Base-by-base conservation (phyloP, 2,329 filamentous ascomycete genomes). In the Venturia effusa region DNA sequence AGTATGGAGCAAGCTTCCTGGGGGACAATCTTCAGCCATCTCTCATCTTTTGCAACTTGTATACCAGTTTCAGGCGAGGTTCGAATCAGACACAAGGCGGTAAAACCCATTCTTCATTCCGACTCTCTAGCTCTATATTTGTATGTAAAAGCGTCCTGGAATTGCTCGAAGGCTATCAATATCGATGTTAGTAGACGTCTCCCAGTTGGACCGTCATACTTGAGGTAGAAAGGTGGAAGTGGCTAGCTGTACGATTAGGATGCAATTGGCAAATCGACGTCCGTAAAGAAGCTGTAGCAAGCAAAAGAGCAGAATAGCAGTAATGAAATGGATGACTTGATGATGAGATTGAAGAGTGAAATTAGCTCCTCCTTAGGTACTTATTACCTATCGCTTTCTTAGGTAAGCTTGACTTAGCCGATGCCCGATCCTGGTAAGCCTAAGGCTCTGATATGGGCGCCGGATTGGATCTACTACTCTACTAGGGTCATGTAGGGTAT, bases 371-470 rank as follows among this genome's bases (percentile, higher is more conserved):
- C 45, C 40, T 19, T 41, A 19, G 40, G 1, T 19, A 41, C n/a
- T 41, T n/a, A n/a, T n/a, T n/a, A n/a, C n/a, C n/a, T 45, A 13
- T 57, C 34, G 19, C 51, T 3, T 15, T 3, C 34, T 57, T 57
- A 57, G 51, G 51, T 57, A 27, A 57, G 51, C 27, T 34, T 34
- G n/a, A 57, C 51, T 57, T 57, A 30, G 51, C 51, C 51, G 17
- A 19, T 51, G n/a, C n/a, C n/a, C n/a, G 22, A 34, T 57, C 27
- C 51, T 57, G 6, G 51, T n/a, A n/a, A n/a, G n/a, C n/a, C n/a
- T n/a, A n/a, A n/a, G n/a, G n/a, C n/a, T 34, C 19, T 34, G 27
- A 17, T 30, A 4, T 55, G 17, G 48, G 48, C 24, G 13, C n/a
- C 17, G 22, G 45, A 27, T 11, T 48, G 43, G n/a, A 48, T 24